These are phyloP conservation scores for Pseudocercospora fijiensis DNA, from an alignment of 2,329 filamentous ascomycete genomes.

Conservation along the genomic window DNA sequence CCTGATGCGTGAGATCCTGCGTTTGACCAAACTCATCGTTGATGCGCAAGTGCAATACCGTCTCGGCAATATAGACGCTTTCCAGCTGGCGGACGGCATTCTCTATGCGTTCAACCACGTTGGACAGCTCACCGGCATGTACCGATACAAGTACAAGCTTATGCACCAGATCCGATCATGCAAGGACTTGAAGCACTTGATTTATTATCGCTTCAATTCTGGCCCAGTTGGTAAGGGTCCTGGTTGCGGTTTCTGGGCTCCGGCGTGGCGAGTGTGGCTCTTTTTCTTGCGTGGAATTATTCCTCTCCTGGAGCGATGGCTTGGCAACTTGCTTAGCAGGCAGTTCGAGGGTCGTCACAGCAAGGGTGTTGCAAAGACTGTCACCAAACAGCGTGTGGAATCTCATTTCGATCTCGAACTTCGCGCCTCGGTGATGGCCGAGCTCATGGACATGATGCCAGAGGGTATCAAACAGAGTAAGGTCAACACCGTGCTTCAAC, in stretches of 20 bases:
- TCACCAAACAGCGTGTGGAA: conserved; percentile 98
- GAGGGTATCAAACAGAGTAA: conserved; percentile 99
- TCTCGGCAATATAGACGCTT: conserved; percentile 95
- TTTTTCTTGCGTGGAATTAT: conserved; percentile 99
- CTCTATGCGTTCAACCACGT: conserved; percentile 99
- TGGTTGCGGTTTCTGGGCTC: conserved; percentile 98
- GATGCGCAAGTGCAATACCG: conserved; percentile 98
- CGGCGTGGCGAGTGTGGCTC: conserved; percentile 97
- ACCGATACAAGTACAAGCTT: conserved; percentile 99
- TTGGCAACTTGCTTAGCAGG: conserved; percentile 91
- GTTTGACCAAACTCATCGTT: conserved; percentile 94
- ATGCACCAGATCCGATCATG: conserved; percentile 99
- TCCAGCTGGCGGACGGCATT: conserved; percentile 96
- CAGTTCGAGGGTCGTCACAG: conserved; percentile 98
- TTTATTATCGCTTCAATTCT: conserved; percentile 98
- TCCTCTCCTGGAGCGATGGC: conserved; percentile 91
- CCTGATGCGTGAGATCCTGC: conserved; percentile 94
- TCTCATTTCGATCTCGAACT: conserved; percentile 98
- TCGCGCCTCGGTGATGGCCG: conserved; percentile 96
- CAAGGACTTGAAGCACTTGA: conserved; percentile 98
- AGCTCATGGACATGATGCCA: conserved; percentile 99
- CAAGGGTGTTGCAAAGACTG: conserved; percentile 98
- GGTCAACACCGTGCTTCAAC: conserved; percentile 94
- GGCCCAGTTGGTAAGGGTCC: conserved; percentile 96
- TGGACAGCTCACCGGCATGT: conserved; percentile 97